Evolutionary conservation across 768 basidiomycete genomes (phyloP), one percentile per base, ranked within the genome.

Genomic region (Zangia roseola): DNA sequence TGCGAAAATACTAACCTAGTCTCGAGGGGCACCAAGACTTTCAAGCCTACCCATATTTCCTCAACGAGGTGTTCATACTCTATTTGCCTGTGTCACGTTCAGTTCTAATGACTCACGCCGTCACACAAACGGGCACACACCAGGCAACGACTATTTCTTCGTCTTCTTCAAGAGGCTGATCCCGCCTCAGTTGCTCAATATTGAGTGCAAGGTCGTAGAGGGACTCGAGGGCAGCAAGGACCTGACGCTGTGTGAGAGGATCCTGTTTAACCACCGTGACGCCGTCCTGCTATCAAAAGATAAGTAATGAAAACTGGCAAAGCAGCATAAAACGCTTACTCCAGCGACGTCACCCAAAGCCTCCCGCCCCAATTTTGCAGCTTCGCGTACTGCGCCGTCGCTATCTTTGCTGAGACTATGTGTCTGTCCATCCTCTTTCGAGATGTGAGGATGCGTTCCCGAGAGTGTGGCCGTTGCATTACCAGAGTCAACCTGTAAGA

Each of bases 11-110:
- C 74, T 33, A 53, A 92, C 94, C 93, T 94, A n/a, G 89, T 88
- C 63, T 94, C 94, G 16, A 98, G 79, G 34, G 93, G 92, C 5
- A 90, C 84, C 75, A 90, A 86, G n/a, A 98, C 90, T 57, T 84
- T 77, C 23, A 95, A 67, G 26, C 80, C 81, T 48, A 81, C 76
- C 91, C 93, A 99, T 43, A 97, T 75, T 50, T 79, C 71, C 48
- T 88, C 82, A 4, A 88, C 78, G 26, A 84, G 68, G 4, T 68
- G 67, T 10, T 80, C 75, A 52, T 84, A 82, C 47, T 80, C 79
- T 25, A 47, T 59, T 62, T 83, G 68, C 86, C 86, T 90, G 45
- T 31, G n/a, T 39, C 36, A 38, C 42, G 23, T 48, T 53, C 35
- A 52, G 19, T 49, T 7, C 12, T 28, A 47, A 47, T 25, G 13